A percentile compares a stretch with the other conserved stretches of the same genome.
Conservation (phyloP, 2,329 filamentous ascomycete species). For the Diaporthe eres region DNA sequence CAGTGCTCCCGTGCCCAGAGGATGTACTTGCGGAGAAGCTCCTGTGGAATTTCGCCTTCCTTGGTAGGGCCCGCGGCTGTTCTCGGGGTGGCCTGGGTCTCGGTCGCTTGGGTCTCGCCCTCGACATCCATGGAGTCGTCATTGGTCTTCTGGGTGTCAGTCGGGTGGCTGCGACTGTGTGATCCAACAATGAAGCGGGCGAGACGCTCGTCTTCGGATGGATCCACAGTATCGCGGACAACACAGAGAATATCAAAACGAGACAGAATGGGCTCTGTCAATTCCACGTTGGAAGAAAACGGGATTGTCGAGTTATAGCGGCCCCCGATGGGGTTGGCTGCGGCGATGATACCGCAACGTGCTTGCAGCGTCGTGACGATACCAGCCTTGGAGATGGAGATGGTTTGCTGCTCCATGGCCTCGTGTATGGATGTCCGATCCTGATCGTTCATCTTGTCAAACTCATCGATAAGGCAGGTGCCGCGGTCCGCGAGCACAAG, state of each 20-base stretch:
- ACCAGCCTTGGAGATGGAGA: constrained; percentile 98
- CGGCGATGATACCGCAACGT: constrained; percentile 94
- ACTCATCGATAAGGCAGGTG: constrained; percentile 97
- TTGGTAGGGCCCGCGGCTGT: constrained; percentile 49
- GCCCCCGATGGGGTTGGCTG: constrained; percentile 95
- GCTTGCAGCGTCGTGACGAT: constrained; percentile 98
- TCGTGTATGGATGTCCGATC: constrained; percentile 99
- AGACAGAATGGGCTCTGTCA: constrained; percentile 96
- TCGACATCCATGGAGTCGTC: constrained; percentile 75
- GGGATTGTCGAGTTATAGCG: constrained; percentile 97
- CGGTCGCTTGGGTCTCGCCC: constrained; percentile 57
- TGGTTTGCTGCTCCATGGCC: constrained; percentile 99
- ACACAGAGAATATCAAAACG: constrained; percentile 99
- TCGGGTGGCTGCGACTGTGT: constrained; percentile 87
- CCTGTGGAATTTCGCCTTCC: constrained; percentile 86
- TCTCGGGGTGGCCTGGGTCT: constrained; percentile 47
- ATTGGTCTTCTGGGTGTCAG: constrained; percentile 59
- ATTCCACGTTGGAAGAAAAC: constrained; percentile 95
- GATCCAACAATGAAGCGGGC: constrained; percentile 96
- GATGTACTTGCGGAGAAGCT: constrained; percentile 95
- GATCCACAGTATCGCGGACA: constrained; percentile 94
- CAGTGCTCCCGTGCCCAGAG: constrained; percentile 93
- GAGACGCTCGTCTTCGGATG: constrained; percentile 90
- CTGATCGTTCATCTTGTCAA: constrained; percentile 99
- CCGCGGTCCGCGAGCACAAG: constrained; percentile 95